A percentile compares a stretch with the other conserved stretches of the same genome.
Conservation (phyloP, 2,329 filamentous ascomycete genomes). For the Clathrospora elynae region DNA sequence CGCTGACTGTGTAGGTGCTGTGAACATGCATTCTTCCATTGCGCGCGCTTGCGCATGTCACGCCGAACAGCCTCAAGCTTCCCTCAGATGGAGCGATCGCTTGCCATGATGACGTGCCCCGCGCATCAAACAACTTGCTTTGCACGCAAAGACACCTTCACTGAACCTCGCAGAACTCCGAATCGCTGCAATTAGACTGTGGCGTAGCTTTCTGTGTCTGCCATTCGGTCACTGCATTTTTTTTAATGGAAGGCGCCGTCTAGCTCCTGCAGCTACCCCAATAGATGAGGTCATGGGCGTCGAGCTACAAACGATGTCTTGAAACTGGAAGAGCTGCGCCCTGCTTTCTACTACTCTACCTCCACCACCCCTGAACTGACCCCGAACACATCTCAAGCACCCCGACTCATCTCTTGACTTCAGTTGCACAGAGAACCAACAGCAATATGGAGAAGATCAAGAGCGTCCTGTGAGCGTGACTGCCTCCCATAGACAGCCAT, state of each 20-base stretch:
- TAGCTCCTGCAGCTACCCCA: constrained; percentile 24
- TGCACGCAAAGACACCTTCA: constrained; percentile 2
- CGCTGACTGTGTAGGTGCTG: no score
- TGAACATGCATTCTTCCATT: no score
- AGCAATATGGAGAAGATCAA: constrained; percentile 53
- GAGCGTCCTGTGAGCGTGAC: constrained; percentile 48
- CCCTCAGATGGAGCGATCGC: constrained; percentile 5
- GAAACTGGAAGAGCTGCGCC: constrained; percentile 26
- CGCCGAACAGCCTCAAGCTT: constrained; percentile 1
- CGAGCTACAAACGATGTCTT: constrained; percentile 21
- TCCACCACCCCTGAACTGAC: constrained; percentile 16
- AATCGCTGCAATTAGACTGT: constrained; percentile 21
- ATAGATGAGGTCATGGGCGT: constrained; percentile 24
- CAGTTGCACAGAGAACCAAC: constrained; percentile 7
- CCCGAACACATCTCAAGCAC: constrained; percentile 7
- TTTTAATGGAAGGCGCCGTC: constrained; percentile 25
- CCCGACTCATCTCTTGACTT: constrained; percentile 7
- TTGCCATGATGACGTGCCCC: constrained; percentile 16
- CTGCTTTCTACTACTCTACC: constrained; percentile 24
- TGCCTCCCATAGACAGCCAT: constrained; percentile 30
- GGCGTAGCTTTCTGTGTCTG: constrained; percentile 16
- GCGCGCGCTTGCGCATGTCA: neutral
- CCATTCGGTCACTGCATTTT: constrained; percentile 2
- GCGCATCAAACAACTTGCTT: constrained; percentile 8
- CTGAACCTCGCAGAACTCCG: constrained; percentile 2